Conservation (phyloP, 257 asterid genomes). For the Salvia splendens region DNA sequence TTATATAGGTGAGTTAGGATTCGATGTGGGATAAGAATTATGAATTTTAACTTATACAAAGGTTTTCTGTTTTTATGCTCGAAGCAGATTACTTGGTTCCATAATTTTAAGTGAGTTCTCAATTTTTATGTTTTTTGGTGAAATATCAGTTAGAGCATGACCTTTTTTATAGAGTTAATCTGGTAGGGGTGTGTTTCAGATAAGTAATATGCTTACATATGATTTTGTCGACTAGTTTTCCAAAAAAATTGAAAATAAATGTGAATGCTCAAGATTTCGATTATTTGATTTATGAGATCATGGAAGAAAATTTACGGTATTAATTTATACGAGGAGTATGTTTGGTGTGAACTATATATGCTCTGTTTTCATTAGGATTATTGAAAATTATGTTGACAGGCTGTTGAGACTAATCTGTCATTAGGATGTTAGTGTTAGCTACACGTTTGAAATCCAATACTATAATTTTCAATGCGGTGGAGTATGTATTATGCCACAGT, state of each 20-base stretch:
- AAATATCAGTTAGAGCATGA: background rate
- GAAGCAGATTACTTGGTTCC: conserved; percentile 65
- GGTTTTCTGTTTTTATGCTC: conserved; percentile 68
- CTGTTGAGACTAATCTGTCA: conserved; percentile 22
- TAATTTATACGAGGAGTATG: background rate
- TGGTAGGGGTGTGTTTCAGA: no score
- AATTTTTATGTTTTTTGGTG: background rate
- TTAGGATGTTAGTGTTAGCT: conserved; percentile 7
- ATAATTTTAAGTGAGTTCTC: conserved; percentile 33
- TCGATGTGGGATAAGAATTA: no score
- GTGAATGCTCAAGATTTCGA: background rate
- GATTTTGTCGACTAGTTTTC: no score
- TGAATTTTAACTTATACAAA: no score
- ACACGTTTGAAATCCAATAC: background rate
- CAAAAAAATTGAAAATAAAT: no score
- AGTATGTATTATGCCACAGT: background rate
- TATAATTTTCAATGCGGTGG: background rate
- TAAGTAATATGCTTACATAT: no score
- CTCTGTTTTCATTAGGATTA: background rate
- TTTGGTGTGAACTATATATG: conserved; percentile 5
- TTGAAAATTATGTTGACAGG: conserved; percentile 9
- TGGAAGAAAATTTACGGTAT: background rate
- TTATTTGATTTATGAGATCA: background rate
- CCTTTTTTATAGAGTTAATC: no score
- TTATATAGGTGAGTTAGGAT: no score